phyloP scores from a whole-genome alignment of 2,329 filamentous ascomycete species.

The Stemphylium beticola region DNA sequence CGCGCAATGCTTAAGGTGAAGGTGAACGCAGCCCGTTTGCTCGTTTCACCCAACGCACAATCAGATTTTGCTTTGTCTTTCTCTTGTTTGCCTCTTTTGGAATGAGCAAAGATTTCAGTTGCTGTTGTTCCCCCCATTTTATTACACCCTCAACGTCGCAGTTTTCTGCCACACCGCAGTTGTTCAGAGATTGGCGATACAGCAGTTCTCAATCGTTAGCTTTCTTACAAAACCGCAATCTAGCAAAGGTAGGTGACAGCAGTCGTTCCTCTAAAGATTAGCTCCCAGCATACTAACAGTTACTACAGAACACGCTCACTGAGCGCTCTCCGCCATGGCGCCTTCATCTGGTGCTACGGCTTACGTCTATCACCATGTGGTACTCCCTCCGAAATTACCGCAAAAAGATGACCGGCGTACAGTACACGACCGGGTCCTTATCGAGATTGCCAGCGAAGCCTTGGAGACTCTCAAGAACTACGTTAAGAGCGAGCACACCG shows the following conservation, averaged over 20 bases:
- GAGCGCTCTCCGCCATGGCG: slow-evolving; percentile 4
- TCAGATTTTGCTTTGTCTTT: neutral
- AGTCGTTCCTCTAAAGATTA: no score
- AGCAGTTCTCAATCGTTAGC: neutral
- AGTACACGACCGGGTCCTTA: slow-evolving; percentile 18
- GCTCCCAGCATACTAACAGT: neutral
- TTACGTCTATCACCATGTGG: slow-evolving; percentile 51
- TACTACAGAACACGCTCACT: neutral
- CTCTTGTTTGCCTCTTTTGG: neutral
- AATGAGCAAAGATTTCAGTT: neutral
- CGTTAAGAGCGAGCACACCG: slow-evolving; percentile 5
- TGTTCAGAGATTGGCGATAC: neutral
- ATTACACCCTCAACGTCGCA: neutral
- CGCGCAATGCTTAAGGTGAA: slow-evolving; percentile 5
- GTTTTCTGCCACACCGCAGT: no score
- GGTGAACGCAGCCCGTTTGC: slow-evolving; percentile 5
- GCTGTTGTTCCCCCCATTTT: neutral
- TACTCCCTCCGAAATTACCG: slow-evolving; percentile 58
- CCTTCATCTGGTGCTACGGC: neutral
- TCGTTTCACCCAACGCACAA: neutral
- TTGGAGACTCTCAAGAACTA: slow-evolving; percentile 15
- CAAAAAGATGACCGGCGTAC: slow-evolving; percentile 40
- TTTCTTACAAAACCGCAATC: neutral
- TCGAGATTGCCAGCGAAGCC: slow-evolving; percentile 16
- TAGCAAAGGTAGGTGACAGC: neutral